These are phyloP conservation scores for Penicillium psychrosexuale DNA, from an alignment of 2,329 filamentous ascomycete species.

Conservation along the genomic window DNA sequence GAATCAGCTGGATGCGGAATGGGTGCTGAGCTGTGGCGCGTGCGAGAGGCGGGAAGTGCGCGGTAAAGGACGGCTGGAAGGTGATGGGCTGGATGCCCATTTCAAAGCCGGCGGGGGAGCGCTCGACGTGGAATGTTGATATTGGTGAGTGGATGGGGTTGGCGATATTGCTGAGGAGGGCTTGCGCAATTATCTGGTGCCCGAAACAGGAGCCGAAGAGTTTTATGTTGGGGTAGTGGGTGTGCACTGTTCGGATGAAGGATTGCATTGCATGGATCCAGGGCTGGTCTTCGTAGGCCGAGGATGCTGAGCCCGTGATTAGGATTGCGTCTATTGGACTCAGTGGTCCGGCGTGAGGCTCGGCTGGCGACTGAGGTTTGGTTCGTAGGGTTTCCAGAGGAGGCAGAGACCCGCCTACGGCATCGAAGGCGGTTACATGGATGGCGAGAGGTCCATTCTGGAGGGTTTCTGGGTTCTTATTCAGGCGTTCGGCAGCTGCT, in stretches of 20 bases:
- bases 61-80: constrained; percentile 21
- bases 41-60: constrained; percentile 11
- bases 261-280: constrained; percentile 27
- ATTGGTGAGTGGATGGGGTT: neutral
- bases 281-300: constrained; percentile 22
- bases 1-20: constrained; percentile 34
- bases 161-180: constrained; percentile 17
- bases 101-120: constrained; percentile 25
- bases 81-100: constrained; percentile 30
- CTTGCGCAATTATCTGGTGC: constrained; percentile 32
- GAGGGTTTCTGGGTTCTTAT: constrained; percentile 8
- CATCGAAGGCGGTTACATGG: constrained; percentile 34
- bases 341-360: constrained; percentile 6
- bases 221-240: constrained; percentile 26
- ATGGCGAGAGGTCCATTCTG: constrained; percentile 18
- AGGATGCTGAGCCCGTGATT: constrained; percentile 29
- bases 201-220: constrained; percentile 37
- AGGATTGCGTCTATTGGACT: constrained; percentile 29
- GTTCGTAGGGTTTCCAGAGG: constrained; percentile 25
- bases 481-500: constrained; percentile 29
- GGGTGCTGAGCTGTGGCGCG: neutral
- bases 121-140: constrained; percentile 21
- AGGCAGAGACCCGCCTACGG: constrained; percentile 30
- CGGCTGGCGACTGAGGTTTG: constrained; percentile 1
- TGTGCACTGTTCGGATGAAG: constrained; percentile 26